A percentile compares a stretch with the other conserved stretches of the same genome.
phyloP scores from a whole-genome alignment of 2,329 filamentous ascomycete genomes.

The Cladosporium sp. region DNA sequence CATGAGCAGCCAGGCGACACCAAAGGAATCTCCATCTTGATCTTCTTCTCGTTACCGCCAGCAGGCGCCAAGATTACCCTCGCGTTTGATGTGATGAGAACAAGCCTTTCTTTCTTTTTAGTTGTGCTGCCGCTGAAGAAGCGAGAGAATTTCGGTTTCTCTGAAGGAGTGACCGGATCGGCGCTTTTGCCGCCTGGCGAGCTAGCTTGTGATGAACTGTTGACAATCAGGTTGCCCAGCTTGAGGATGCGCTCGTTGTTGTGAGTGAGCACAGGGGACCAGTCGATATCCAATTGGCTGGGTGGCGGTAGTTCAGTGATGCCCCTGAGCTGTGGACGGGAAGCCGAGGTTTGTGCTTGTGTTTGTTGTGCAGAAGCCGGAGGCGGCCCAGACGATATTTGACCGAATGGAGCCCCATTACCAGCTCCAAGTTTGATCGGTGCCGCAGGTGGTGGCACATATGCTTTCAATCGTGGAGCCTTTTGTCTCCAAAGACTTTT shows the following conservation, averaged over 20 bases:
- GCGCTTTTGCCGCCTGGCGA: constrained; percentile 68
- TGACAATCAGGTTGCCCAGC: constrained; percentile 83
- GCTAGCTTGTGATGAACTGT: constrained; percentile 71
- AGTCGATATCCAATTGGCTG: constrained; percentile 94
- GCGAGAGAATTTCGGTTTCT: constrained; percentile 74
- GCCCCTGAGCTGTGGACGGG: constrained; percentile 66
- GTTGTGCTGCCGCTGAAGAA: constrained; percentile 89
- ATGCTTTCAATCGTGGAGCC: constrained; percentile 79
- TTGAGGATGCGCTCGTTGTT: constrained; percentile 93
- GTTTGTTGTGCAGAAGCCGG: constrained; percentile 10
- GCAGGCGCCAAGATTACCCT: constrained; percentile 85
- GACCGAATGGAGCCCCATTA: constrained; percentile 21
- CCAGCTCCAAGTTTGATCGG: constrained; percentile 29
- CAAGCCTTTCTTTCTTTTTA: constrained; percentile 88
- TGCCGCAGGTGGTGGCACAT: constrained; percentile 58
- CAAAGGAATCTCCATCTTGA: constrained; percentile 88
- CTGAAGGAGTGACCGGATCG: constrained; percentile 55
- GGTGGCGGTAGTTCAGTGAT: constrained; percentile 97
- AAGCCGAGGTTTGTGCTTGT: constrained; percentile 10
- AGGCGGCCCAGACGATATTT: constrained; percentile 32
- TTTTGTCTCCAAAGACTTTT: constrained; percentile 83
- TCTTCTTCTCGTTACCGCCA: constrained; percentile 91
- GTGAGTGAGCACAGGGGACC: constrained; percentile 89
- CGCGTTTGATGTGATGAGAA: constrained; percentile 90
- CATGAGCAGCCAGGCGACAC: constrained; percentile 70